Conservation (phyloP, 1,139 yeast species). For the Zygosaccharomyces sapae region DNA sequence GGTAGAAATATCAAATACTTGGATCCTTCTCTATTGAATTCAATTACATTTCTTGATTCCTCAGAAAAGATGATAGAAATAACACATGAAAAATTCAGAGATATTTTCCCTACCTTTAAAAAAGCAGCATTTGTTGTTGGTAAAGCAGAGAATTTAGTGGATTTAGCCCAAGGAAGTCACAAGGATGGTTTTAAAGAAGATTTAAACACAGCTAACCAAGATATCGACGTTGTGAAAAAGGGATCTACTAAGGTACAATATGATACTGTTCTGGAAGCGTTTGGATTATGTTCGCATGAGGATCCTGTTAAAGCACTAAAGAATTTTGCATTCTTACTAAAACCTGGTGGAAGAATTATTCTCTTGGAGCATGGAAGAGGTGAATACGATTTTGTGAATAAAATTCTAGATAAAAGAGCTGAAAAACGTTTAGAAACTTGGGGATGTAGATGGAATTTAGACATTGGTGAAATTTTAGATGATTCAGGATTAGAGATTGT, state of each 20-base stretch:
- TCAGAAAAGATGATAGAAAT: slow-evolving; percentile 80
- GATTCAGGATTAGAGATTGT: slow-evolving; percentile 81
- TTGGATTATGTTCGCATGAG: slow-evolving; percentile 92
- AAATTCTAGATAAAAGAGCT: slow-evolving; percentile 77
- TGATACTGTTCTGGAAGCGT: slow-evolving; percentile 89
- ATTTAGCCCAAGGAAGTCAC: slow-evolving; percentile 44
- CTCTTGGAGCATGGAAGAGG: slow-evolving; percentile 92
- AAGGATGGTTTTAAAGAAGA: slow-evolving; percentile 9
- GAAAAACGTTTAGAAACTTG: slow-evolving; percentile 80
- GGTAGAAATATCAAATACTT: slow-evolving; percentile 85
- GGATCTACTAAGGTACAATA: slow-evolving; percentile 48
- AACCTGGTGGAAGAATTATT: slow-evolving; percentile 88
- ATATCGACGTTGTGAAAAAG: slow-evolving; percentile 21
- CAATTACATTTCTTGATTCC: slow-evolving; percentile 82
- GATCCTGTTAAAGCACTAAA: slow-evolving; percentile 81
- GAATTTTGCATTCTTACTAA: slow-evolving; percentile 66
- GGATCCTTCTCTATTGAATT: slow-evolving; percentile 53
- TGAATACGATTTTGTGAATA: slow-evolving; percentile 69
- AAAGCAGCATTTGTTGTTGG: slow-evolving; percentile 87
- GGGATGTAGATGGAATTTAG: slow-evolving; percentile 98
- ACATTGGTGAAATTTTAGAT: slow-evolving; percentile 79
- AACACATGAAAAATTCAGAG: slow-evolving; percentile 69
- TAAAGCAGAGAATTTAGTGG: slow-evolving; percentile 77
- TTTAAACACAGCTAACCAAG: slow-evolving; percentile 15
- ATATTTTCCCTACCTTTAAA: slow-evolving; percentile 58